These are phyloP conservation scores for Solanum chmielewskii DNA, from an alignment of 257 asterid genomes.

Conservation along the genomic window DNA sequence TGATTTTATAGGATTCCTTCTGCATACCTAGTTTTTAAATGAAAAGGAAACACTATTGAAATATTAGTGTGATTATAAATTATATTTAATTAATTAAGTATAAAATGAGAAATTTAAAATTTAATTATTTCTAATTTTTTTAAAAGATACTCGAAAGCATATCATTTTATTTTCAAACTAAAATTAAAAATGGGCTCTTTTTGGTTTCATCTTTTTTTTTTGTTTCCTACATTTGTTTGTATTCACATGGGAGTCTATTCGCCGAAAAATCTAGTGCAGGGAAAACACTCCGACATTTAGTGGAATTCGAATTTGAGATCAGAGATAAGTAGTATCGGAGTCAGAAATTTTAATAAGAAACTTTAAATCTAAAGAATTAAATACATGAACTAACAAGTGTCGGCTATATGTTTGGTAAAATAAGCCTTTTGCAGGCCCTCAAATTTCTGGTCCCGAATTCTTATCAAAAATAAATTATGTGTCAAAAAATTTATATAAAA, in stretches of 20 bases:
- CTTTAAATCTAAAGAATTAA: too few species aligned
- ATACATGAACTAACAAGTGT: too few species aligned
- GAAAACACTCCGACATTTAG: not conserved
- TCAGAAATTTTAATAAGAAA: too few species aligned
- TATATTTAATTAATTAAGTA: not conserved
- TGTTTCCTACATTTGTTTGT: too few species aligned
- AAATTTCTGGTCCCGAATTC: too few species aligned
- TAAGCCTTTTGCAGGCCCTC: too few species aligned
- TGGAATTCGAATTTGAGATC: too few species aligned
- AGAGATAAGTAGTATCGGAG: rapidly evolving
- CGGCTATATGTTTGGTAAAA: too few species aligned
- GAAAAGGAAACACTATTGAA: not conserved
- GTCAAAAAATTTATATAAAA: too few species aligned
- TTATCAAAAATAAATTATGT: too few species aligned
- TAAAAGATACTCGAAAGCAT: not conserved
- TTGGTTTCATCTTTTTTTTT: not conserved
- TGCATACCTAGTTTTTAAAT: not conserved
- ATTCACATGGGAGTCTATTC: not conserved
- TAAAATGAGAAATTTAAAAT: not conserved
- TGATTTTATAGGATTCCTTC: not conserved
- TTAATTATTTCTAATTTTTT: not conserved
- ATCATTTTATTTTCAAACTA: not conserved
- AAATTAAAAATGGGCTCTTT: not conserved
- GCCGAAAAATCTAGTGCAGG: not conserved
- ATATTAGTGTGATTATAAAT: not conserved